Evolutionary conservation across 2,329 filamentous ascomycete genomes (phyloP).

Genomic region (Annulohypoxylon truncatum): DNA sequence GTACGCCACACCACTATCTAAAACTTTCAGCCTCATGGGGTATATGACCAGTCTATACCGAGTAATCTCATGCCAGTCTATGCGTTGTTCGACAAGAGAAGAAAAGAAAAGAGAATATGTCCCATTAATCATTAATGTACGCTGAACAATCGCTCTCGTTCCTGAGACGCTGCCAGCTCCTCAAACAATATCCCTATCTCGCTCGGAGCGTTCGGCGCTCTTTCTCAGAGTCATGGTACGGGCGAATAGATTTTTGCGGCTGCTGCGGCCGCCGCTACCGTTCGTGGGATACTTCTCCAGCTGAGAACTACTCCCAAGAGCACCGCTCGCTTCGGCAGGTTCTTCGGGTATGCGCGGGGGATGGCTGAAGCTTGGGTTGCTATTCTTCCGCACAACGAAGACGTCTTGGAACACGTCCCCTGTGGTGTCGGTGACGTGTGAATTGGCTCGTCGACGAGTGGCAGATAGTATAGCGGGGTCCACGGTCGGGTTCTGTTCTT

Average conservation of each 20-base stretch:
- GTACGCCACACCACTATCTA: conserved; percentile 16
- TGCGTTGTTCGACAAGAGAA: background rate
- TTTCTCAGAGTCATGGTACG: conserved; percentile 41
- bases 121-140: conserved; percentile 19
- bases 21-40: conserved; percentile 13
- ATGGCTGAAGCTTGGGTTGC: conserved; percentile 30
- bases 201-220: conserved; percentile 35
- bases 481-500: conserved; percentile 37
- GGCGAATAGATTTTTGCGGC: conserved; percentile 36
- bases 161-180: background rate
- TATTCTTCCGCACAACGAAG: conserved; percentile 56
- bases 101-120: conserved; percentile 1
- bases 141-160: background rate
- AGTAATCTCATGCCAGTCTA: conserved; percentile 17
- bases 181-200: conserved; percentile 45
- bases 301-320: conserved; percentile 41
- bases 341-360: conserved; percentile 48
- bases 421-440: conserved; percentile 41
- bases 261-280: conserved; percentile 33
- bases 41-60: conserved; percentile 32
- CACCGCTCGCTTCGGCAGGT: conserved; percentile 44
- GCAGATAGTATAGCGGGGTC: conserved; percentile 45
- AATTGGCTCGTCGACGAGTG: conserved; percentile 46
- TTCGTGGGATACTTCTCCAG: conserved; percentile 39
- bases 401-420: conserved; percentile 59